These are phyloP conservation scores for Sonneratia alba DNA, from an alignment of 345 rosid species.

Conservation along the genomic window DNA sequence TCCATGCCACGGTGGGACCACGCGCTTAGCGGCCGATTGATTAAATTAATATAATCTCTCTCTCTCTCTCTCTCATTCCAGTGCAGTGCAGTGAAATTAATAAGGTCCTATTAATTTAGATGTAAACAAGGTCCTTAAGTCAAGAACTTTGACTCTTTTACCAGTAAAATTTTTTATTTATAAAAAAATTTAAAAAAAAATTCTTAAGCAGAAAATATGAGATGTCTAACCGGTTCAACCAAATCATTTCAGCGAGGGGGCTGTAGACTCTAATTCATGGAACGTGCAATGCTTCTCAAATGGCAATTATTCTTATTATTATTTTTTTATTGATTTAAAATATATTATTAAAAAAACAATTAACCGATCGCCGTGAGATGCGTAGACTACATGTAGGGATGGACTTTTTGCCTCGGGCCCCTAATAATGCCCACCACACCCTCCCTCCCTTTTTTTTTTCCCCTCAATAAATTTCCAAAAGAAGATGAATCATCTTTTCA, in stretches of 20 bases:
- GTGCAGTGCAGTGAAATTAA: too few relatives aligned
- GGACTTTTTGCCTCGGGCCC: constrained; percentile 12
- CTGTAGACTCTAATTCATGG: too few relatives aligned
- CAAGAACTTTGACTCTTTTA: too few relatives aligned
- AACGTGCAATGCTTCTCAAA: constrained; percentile 3
- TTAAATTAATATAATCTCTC: too few relatives aligned
- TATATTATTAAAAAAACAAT: not conserved
- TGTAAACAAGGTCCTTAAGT: too few relatives aligned
- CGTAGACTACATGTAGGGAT: not conserved
- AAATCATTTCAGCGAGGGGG: too few relatives aligned
- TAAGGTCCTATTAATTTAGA: too few relatives aligned
- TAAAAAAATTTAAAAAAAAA: too few relatives aligned
- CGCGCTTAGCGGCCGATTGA: constrained; percentile 1
- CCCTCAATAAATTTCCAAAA: not conserved
- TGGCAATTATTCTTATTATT: not conserved
- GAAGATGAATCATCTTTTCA: not conserved
- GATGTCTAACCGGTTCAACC: too few relatives aligned
- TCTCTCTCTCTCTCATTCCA: too few relatives aligned
- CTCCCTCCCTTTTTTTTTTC: not conserved
- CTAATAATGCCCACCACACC: not conserved
- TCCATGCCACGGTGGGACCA: not conserved
- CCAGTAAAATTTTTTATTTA: too few relatives aligned
- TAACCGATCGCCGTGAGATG: constrained; percentile 4
- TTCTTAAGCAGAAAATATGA: too few relatives aligned
- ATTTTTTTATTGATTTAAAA: not conserved